These are phyloP conservation scores for Amphirosellinia nigrospora DNA, from an alignment of 495 filamentous ascomycete genomes.

Conservation along the genomic window DNA sequence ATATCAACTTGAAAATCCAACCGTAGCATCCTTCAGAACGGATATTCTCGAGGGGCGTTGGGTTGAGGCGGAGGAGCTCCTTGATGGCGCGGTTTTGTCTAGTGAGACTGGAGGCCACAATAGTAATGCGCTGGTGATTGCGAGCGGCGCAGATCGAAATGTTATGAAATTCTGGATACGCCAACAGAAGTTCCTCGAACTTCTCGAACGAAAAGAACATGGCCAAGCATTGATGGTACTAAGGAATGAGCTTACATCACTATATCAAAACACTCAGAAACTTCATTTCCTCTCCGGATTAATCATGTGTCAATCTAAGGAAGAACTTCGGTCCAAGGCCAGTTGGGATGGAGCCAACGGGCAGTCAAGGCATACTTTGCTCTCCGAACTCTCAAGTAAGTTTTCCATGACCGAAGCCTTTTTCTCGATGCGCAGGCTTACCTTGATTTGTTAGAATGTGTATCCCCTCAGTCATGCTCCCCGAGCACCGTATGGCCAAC, in stretches of 20 bases:
- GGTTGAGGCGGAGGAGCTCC: slow-evolving; percentile 79
- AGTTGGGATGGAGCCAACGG: slow-evolving; percentile 87
- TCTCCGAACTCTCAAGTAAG: slow-evolving; percentile 85
- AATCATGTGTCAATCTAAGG: slow-evolving; percentile 82
- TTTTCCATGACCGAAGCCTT: slow-evolving; percentile 23
- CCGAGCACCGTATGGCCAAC: slow-evolving; percentile 85
- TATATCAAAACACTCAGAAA: slow-evolving; percentile 74
- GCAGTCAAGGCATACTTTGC: slow-evolving; percentile 73
- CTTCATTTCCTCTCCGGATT: slow-evolving; percentile 87
- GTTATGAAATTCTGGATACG: slow-evolving; percentile 74
- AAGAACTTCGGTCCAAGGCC: slow-evolving; percentile 81
- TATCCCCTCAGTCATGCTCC: slow-evolving; percentile 99
- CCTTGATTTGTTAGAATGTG: slow-evolving; percentile 57
- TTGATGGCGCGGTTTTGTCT: slow-evolving; percentile 65
- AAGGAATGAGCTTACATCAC: slow-evolving; percentile 83
- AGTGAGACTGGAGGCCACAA: slow-evolving; percentile 56
- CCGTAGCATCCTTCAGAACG: slow-evolving; percentile 81
- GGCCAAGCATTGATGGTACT: slow-evolving; percentile 78
- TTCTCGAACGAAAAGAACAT: slow-evolving; percentile 78
- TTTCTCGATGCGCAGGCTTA: slow-evolving; percentile 6
- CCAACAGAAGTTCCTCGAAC: slow-evolving; percentile 94
- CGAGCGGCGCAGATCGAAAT: slow-evolving; percentile 51
- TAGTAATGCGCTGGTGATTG: slow-evolving; percentile 52
- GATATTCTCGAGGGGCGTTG: slow-evolving; percentile 85
- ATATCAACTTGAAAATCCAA: slow-evolving; percentile 82